A percentile compares a stretch with the other conserved stretches of the same genome.
Evolutionary conservation across 148 eudicot species (phyloP).

Genomic region (Polygonum aviculare): DNA sequence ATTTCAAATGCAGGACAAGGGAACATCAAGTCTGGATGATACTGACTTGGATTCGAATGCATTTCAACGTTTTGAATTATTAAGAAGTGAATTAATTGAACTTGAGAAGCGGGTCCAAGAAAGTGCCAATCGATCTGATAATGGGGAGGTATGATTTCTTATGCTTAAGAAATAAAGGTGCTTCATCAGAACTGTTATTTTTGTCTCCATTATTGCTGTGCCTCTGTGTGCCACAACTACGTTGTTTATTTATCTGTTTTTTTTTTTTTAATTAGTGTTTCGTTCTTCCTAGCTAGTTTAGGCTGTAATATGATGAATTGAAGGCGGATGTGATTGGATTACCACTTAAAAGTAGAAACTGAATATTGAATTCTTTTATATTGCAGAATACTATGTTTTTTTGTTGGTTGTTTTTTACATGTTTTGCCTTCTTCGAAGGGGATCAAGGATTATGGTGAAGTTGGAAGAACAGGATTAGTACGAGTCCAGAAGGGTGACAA

Average conservation of each 20-base stretch:
- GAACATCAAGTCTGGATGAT: conserved; percentile 14
- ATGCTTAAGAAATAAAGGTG: conserved; percentile 7
- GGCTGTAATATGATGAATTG: neutral
- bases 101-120: conserved; percentile 85
- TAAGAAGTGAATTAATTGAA: conserved; percentile 83
- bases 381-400: neutral
- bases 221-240: neutral
- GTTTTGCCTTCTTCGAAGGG: conserved; percentile 25
- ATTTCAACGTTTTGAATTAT: conserved; percentile 73
- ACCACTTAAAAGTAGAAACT: neutral
- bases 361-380: neutral
- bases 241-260: neutral
- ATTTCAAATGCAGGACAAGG: conserved; percentile 39
- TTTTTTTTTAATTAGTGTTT: neutral
- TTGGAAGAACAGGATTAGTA: conserved; percentile 31
- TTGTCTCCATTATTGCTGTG: neutral
- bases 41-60: conserved; percentile 47
- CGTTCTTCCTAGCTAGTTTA: neutral
- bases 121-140: conserved; percentile 50
- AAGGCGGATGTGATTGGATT: neutral
- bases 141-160: conserved; percentile 48
- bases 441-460: conserved; percentile 21
- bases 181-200: neutral
- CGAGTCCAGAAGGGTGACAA: conserved; percentile 50
- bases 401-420: neutral